These are phyloP conservation scores for Mesotaenium endlicherianum DNA, from an alignment of 139 green algal genomes.

Conservation along the genomic window DNA sequence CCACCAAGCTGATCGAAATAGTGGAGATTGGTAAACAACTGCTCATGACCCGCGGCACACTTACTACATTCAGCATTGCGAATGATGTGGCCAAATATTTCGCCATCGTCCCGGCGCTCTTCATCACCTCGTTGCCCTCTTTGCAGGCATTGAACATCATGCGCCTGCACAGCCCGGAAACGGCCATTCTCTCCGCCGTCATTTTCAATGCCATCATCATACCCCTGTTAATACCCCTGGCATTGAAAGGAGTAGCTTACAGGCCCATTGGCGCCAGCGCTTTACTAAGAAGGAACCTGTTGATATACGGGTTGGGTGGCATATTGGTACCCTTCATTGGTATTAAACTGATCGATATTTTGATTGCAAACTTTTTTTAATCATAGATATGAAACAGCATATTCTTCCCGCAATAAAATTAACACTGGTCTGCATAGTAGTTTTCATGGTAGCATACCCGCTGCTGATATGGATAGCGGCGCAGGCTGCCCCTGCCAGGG, in stretches of 20 bases:
- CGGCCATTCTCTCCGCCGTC: not conserved
- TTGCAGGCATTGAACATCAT: not conserved
- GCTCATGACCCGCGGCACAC: not conserved
- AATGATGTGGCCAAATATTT: constrained; percentile 5
- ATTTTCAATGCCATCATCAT: not conserved
- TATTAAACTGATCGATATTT: not conserved
- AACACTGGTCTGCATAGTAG: too few species aligned
- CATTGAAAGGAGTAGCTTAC: not conserved
- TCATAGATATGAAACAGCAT: too few species aligned
- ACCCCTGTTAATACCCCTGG: not conserved
- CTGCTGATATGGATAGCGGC: too few species aligned
- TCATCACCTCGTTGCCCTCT: not conserved
- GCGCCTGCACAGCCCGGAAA: not conserved
- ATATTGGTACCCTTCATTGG: not conserved
- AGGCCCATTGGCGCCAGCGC: not conserved
- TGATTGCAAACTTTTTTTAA: too few species aligned
- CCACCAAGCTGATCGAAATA: not conserved
- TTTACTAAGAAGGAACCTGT: not conserved
- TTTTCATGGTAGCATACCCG: too few species aligned
- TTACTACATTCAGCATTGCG: not conserved
- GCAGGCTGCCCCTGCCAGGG: too few species aligned
- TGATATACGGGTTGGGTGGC: not conserved
- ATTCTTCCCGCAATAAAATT: too few species aligned
- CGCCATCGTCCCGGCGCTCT: not conserved
- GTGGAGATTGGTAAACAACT: not conserved